Evolutionary conservation across 768 basidiomycete genomes (phyloP).

Genomic region (Panus rudis): DNA sequence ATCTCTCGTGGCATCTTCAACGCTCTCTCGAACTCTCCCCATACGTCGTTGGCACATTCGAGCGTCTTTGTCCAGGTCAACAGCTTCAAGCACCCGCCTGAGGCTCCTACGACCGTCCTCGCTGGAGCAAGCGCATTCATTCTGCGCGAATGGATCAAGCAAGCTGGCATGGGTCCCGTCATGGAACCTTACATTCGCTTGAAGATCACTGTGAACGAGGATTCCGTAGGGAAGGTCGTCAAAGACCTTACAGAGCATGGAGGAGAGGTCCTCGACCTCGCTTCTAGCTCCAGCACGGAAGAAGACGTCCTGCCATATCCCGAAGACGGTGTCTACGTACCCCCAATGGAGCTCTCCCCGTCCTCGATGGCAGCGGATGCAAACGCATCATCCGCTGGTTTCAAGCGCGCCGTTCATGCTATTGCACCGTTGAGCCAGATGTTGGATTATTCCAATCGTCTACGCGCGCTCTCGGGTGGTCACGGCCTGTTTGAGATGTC

Average conservation of each 20-base stretch:
- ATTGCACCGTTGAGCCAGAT: conserved; percentile 74
- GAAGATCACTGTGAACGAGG: conserved; percentile 61
- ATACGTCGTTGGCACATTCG: conserved; percentile 67
- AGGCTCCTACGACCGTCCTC: conserved; percentile 17
- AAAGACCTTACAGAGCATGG: conserved; percentile 81
- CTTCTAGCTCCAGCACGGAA: conserved; percentile 35
- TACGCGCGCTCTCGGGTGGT: conserved; percentile 78
- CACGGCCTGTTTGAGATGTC: conserved; percentile 77
- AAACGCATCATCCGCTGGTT: conserved; percentile 25
- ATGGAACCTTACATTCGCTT: conserved; percentile 74
- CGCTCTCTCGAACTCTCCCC: conserved; percentile 70
- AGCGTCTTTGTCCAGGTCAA: conserved; percentile 51
- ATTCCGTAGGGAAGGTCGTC: conserved; percentile 67
- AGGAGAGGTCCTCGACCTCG: conserved; percentile 72
- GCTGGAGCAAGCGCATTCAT: conserved; percentile 50
- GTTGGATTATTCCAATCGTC: conserved; percentile 71
- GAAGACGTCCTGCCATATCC: conserved; percentile 38
- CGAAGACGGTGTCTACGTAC: conserved; percentile 66
- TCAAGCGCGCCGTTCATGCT: conserved; percentile 64
- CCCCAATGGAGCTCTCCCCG: conserved; percentile 71
- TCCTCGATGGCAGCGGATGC: conserved; percentile 33
- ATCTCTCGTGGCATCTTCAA: conserved; percentile 66
- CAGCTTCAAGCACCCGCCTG: conserved; percentile 33
- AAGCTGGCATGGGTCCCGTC: conserved; percentile 62
- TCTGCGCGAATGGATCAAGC: conserved; percentile 52